Evolutionary conservation across 768 basidiomycete genomes (phyloP).

Genomic region (Podaxis pistillaris): DNA sequence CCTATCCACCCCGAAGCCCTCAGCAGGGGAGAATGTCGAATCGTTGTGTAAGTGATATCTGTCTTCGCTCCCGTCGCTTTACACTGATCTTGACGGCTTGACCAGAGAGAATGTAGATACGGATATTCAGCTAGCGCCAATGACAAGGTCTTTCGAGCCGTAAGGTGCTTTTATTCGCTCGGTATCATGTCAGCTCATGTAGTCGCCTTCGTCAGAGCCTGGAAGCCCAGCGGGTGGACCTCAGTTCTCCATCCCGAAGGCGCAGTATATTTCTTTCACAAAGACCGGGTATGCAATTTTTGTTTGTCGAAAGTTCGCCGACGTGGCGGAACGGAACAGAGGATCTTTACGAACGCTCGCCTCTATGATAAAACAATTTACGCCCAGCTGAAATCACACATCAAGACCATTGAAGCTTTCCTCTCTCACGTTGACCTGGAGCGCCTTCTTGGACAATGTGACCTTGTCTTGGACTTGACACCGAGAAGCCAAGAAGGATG

Average conservation of each 20-base stretch:
- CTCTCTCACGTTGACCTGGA: conserved; percentile 7
- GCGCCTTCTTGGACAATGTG: neutral
- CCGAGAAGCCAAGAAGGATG: neutral
- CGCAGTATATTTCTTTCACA: conserved; percentile 55
- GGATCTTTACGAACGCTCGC: conserved; percentile 38
- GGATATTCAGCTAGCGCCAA: neutral
- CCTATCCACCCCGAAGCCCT: neutral
- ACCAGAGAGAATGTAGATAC: neutral
- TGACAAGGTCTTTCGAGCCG: conserved; percentile 13
- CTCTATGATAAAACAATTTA: conserved; percentile 37
- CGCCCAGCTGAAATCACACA: conserved; percentile 35
- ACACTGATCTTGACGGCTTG: no score
- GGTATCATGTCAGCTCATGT: neutral
- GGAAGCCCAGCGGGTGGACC: conserved; percentile 39
- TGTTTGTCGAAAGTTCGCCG: neutral
- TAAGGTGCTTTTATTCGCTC: neutral
- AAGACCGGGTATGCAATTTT: conserved; percentile 35
- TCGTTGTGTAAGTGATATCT: neutral
- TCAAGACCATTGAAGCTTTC: conserved; percentile 27
- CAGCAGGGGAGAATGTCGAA: neutral
- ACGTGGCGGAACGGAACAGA: neutral
- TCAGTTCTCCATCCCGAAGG: conserved; percentile 59
- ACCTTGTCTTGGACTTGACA: conserved; percentile 19
- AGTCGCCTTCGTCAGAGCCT: conserved; percentile 15
- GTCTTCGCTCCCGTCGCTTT: neutral